Conservation (phyloP, 1,284 basidiomycete species). For the Sparassis latifolia region DNA sequence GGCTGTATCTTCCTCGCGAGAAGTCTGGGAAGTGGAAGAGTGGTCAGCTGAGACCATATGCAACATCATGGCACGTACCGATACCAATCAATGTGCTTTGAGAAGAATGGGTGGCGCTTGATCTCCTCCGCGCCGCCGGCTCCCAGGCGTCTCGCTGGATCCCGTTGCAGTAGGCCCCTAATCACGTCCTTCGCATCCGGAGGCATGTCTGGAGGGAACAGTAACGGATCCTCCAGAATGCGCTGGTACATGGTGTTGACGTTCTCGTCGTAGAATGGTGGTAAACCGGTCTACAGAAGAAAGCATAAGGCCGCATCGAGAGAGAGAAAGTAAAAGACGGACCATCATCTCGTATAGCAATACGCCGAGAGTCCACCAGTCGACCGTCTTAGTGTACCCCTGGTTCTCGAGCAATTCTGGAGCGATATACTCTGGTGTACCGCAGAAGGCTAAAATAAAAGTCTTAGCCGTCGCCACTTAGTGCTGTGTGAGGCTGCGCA, state of each 20-base stretch:
- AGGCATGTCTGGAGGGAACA: conserved; percentile 89
- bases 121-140: conserved; percentile 95
- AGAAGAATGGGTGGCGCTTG: conserved; percentile 94
- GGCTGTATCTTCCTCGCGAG: conserved; percentile 96
- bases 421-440: conserved; percentile 97
- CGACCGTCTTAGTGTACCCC: conserved; percentile 98
- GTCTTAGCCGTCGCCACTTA: conserved; percentile 4
- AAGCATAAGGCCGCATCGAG: conserved; percentile 1
- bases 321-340: conserved; percentile 11
- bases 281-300: conserved; percentile 73
- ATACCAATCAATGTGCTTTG: conserved; percentile 91
- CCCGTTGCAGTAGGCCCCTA: conserved; percentile 82
- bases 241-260: conserved; percentile 98
- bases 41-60: not conserved
- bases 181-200: conserved; percentile 88
- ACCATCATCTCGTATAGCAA: conserved; percentile 99
- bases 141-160: conserved; percentile 82
- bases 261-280: conserved; percentile 98
- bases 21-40: conserved; percentile 39
- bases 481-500: conserved; percentile 32
- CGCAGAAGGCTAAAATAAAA: conserved; percentile 78
- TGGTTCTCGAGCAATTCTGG: conserved; percentile 95
- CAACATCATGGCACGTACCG: conserved; percentile 31
- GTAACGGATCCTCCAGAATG: conserved; percentile 89
- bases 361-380: conserved; percentile 99